phyloP scores from a whole-genome alignment of 495 filamentous ascomycete genomes.

The Sabuloglossum arenarium region DNA sequence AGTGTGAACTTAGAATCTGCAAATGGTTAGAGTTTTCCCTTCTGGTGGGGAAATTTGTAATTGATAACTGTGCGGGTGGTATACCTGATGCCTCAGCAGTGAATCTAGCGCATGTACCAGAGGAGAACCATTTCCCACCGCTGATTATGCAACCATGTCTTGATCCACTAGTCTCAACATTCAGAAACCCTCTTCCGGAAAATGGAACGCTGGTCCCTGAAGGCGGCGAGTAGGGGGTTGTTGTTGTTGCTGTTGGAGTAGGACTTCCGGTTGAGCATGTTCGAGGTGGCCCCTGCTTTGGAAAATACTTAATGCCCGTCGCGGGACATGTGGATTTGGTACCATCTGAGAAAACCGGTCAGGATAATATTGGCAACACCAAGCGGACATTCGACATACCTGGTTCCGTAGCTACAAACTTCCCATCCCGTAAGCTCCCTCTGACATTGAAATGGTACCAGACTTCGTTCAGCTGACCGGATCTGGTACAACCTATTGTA shows the following conservation, averaged over 20 bases:
- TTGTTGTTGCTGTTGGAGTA: conserved; percentile 11
- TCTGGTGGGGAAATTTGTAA: not conserved
- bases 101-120: conserved; percentile 51
- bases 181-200: conserved; percentile 34
- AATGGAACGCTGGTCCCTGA: conserved; percentile 26
- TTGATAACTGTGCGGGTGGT: not conserved
- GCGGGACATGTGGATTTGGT: conserved; percentile 39
- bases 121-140: conserved; percentile 44
- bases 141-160: conserved; percentile 50
- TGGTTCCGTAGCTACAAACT: conserved; percentile 44
- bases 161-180: conserved; percentile 29
- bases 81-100: conserved; percentile 16
- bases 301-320: conserved; percentile 41
- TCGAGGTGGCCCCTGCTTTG: conserved; percentile 23
- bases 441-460: conserved; percentile 75
- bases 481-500: conserved; percentile 45
- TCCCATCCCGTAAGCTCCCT: conserved; percentile 53
- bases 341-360: conserved; percentile 24
- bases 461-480: conserved; percentile 44
- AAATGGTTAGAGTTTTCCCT: not conserved
- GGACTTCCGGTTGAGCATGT: not conserved
- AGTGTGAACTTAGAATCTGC: conserved; percentile 35
- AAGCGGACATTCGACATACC: conserved; percentile 17
- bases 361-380: not conserved
- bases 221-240: conserved; percentile 11